Evolutionary conservation across 805 yeast species (phyloP), one percentile per base, ranked within the genome.

Genomic region (Metschnikowia arizonensis): DNA sequence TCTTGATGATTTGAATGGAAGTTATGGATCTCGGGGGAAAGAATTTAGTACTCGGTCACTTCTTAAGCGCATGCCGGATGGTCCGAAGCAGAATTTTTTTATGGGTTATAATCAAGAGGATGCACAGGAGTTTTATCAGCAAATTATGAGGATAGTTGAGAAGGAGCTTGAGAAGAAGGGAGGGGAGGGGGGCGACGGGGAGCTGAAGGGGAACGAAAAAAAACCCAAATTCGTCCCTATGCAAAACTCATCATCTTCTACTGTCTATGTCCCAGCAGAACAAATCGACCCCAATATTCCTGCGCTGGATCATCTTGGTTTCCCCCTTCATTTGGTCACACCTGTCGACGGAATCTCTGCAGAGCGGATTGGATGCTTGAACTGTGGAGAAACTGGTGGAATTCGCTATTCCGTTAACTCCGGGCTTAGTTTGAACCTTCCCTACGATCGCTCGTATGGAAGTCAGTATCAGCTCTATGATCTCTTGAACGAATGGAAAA

Each of bases 331-430:
- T 45, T 64, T 86, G 45, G 62, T 88, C 1, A 89, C 97, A 0
- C 98, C 98, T 0, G 89, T 91, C 12, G 98, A 91, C 66, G 98
- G 98, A 2, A 68, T 86, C 3, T 77, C 83, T 23, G 91, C 89
- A 6, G 95, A 88, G 57, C 74, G 97, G 57, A 89, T 91, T 40
- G 96, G 96, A 0, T 91, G 98, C 62, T 73, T 87, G 42, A 73
- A 73, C 12, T 91, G 98, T 74, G 96, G 97, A 47, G 97, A 91
- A 57, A 87, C 82, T 63, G 97, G 96, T 44, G 97, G 97, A 2
- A 82, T 90, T 14, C 75, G 97, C 49, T 84, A 83, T 52, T 83
- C 93, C 1, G 86, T 88, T 0, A 75, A 82, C 44, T 80, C 87
- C 56, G 91, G 93, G 0, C 62, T 86, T 41, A 81, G 86, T 53